Evolutionary conservation across 1,284 basidiomycete species (phyloP), one percentile per base, ranked within the genome.

Genomic region (Lentinus polychrous): DNA sequence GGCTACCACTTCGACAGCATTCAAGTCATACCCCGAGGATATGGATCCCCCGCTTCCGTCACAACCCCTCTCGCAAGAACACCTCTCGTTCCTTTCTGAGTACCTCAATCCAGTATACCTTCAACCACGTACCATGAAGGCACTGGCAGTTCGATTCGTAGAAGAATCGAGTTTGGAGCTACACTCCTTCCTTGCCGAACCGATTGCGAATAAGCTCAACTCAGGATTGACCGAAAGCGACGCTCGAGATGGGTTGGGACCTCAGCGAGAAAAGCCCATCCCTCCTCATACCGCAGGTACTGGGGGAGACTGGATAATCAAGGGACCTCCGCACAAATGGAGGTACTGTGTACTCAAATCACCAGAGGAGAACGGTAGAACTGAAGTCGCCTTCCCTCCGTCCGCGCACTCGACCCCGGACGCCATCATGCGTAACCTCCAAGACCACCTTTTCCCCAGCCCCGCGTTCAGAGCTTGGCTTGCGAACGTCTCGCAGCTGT

Each of bases 61-160:
- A 48, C 54, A 68, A 20, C 62, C 70, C 8, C 78, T 94, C 42
- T 79, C 80, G 0, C 69, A 78, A 27, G 73, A 77, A 36, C 74
- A 91, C 58, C 60, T 77, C 33, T 69, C 78, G 27, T 90, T 89
- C 75, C 82, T 94, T 49, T 74, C 79, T 34, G 78, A 83, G 56
- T 97, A 86, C 71, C 73, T 99, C 50, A 93, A 96, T 64, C 90
- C 93, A 3, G 86, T 89, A 24, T 98, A 98, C 68, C 81, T 98
- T 43, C 83, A 89, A 49, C 72, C 80, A 1, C 80, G 85, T 55
- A 92, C 88, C 3, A 84, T 98, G 66, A 79, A 83, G 54, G 78
- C 85, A 46, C 81, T 98, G 53, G 82, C 88, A 40, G 70, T 79
- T 1, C 85, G 91, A 52, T 98, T 99, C 67, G 78, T 86, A 52